phyloP scores from a whole-genome alignment of 2,329 filamentous ascomycete genomes.

The Fusarium setosum region DNA sequence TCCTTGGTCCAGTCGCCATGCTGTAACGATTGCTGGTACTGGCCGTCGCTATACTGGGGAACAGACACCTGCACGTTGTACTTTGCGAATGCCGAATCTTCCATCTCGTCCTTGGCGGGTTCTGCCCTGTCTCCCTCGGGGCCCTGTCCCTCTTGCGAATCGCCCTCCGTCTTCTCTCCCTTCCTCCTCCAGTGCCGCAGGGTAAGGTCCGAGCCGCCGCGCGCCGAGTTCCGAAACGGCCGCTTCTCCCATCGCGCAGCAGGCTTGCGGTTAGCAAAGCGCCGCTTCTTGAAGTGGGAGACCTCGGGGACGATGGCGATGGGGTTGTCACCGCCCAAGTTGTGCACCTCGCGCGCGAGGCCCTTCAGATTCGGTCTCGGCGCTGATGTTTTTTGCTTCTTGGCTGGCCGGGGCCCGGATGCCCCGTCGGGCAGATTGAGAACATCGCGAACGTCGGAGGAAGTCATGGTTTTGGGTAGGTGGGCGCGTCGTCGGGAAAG shows the following conservation, averaged over 20 bases:
- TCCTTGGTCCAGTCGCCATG: constrained; percentile 87
- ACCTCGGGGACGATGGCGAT: constrained; percentile 74
- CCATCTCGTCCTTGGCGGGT: constrained; percentile 47
- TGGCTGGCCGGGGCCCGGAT: constrained; percentile 67
- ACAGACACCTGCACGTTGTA: constrained; percentile 86
- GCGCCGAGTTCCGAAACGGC: constrained; percentile 82
- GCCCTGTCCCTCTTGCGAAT: constrained; percentile 45
- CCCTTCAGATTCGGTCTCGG: constrained; percentile 72
- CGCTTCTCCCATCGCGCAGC: constrained; percentile 73
- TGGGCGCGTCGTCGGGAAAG: constrained; percentile 21
- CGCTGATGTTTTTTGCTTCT: constrained; percentile 78
- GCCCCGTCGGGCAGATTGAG: constrained; percentile 78
- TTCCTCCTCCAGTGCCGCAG: constrained; percentile 86
- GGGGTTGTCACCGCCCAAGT: constrained; percentile 72
- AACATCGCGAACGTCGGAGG: constrained; percentile 87
- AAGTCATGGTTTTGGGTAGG: constrained; percentile 69
- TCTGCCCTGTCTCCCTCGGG: constrained; percentile 30
- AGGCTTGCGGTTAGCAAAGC: constrained; percentile 65
- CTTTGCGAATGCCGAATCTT: constrained; percentile 80
- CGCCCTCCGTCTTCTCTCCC: constrained; percentile 55
- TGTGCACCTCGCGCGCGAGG: constrained; percentile 74
- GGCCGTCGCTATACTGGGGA: constrained; percentile 86
- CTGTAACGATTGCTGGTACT: constrained; percentile 82
- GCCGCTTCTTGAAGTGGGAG: constrained; percentile 68
- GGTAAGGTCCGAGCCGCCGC: constrained; percentile 73